Evolutionary conservation across 352 stramenopile genomes (phyloP).

Genomic region (Sclerospora graminicola): DNA sequence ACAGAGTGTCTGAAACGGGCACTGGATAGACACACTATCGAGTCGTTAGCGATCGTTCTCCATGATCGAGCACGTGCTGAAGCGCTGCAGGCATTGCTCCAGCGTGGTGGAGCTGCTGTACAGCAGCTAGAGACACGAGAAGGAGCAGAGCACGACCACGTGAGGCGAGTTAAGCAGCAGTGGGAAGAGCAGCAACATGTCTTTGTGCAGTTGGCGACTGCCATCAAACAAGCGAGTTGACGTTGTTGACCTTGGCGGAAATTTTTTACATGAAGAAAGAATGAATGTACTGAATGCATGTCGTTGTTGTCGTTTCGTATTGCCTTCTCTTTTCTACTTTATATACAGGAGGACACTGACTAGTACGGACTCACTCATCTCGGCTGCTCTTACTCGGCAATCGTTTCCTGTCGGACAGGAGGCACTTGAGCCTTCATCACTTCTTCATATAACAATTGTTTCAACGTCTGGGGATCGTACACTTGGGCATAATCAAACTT

Average conservation of each 20-base stretch:
- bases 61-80: slow-evolving; percentile 68
- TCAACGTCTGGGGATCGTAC: slow-evolving; percentile 61
- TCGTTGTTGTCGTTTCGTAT: too few species aligned
- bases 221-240: slow-evolving; percentile 62
- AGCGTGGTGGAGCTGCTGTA: slow-evolving; percentile 47
- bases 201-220: slow-evolving; percentile 68
- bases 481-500: slow-evolving; percentile 74
- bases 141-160: slow-evolving; percentile 15
- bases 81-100: slow-evolving; percentile 60
- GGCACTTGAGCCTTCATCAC: slow-evolving; percentile 57
- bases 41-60: slow-evolving; percentile 54
- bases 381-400: slow-evolving; percentile 1
- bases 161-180: slow-evolving; percentile 31
- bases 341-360: too few species aligned
- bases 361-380: too few species aligned
- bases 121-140: slow-evolving; percentile 30
- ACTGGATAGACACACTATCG: slow-evolving; percentile 40
- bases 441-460: slow-evolving; percentile 74
- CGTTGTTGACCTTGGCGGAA: too few species aligned
- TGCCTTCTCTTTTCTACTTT: slow-evolving; percentile 9
- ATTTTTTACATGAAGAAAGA: too few species aligned
- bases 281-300: too few species aligned
- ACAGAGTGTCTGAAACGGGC: slow-evolving; percentile 51
- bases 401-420: not conserved
- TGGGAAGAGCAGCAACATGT: slow-evolving; percentile 55